These are phyloP conservation scores for Candida vaughaniae DNA, from an alignment of 805 yeast genomes.

Conservation along the genomic window DNA sequence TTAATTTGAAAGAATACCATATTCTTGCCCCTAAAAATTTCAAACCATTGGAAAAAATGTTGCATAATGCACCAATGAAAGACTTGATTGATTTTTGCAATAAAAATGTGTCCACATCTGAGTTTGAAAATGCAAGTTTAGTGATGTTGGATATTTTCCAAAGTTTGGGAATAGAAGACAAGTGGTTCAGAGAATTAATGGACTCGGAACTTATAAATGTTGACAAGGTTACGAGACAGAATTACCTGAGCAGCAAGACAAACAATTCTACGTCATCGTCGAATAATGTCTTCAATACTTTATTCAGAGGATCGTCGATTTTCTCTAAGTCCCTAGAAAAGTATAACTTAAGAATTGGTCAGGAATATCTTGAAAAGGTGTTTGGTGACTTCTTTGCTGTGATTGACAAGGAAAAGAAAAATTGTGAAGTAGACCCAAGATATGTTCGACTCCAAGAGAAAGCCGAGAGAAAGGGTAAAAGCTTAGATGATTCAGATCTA, in stretches of 20 bases:
- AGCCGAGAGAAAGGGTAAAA: conserved; percentile 24
- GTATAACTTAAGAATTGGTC: conserved; percentile 74
- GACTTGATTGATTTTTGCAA: conserved; percentile 52
- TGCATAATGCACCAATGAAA: conserved; percentile 51
- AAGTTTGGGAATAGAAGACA: conserved; percentile 61
- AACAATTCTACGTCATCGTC: conserved; percentile 14
- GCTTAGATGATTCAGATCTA: conserved; percentile 18
- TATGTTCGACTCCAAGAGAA: conserved; percentile 42
- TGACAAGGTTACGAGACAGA: conserved; percentile 44
- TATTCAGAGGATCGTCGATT: conserved; percentile 81
- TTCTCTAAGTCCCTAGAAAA: conserved; percentile 79
- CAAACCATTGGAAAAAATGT: conserved; percentile 59
- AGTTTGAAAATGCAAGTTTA: conserved; percentile 54
- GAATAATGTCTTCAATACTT: conserved; percentile 37
- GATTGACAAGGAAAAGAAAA: conserved; percentile 49
- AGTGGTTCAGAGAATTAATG: conserved; percentile 71
- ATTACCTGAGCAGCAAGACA: conserved; percentile 28
- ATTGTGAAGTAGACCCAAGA: conserved; percentile 81
- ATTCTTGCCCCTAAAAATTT: conserved; percentile 62
- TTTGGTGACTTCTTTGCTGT: conserved; percentile 66
- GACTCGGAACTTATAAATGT: conserved; percentile 59
- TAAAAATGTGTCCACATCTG: conserved; percentile 33
- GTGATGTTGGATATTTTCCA: conserved; percentile 75
- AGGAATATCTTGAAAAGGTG: conserved; percentile 69
- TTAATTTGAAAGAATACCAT: conserved; percentile 51